Evolutionary conservation across 1,284 basidiomycete genomes (phyloP), one percentile per base, ranked within the genome.

Genomic region (Pulchroboletus neoregius): DNA sequence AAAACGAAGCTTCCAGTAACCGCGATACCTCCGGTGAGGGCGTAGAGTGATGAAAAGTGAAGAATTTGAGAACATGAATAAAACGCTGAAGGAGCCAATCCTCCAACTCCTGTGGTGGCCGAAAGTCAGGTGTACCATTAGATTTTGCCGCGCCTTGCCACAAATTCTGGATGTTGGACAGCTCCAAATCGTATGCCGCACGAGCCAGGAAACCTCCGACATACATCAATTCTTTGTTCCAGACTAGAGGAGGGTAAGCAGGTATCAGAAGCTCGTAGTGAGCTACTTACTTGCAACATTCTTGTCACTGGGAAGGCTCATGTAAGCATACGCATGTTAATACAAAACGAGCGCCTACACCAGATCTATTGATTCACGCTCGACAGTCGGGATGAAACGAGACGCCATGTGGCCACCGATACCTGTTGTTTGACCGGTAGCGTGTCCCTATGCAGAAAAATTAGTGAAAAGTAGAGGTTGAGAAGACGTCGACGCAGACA

Each of bases 311-410:
- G 10, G 50, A 43, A 32, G 6, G 16, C 12, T 15, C 15, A 15
- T 18, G 15, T 58, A 15, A 62, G 46, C 10, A 39, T 9, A 23
- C 30, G 16, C 22, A 30, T 9, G 20, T 6, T 6, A 20, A n/a
- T 15, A 33, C 9, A 30, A 28, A 34, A 37, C 4, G 9, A 30
- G 15, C 3, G 6, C 55, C 33, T 50, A 54, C 52, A 54, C 84
- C 5, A 94, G 71, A 67, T 96, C 94, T 53, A 97, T 86, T 0
- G 90, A 91, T 68, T 99, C 95, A 53, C 95, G 81, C 68, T 99
- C 95, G 2, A 99, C 95, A 0, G 95, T 99, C 1, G 94, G 93
- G 49, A 99, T 96, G 63, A 98, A 98, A 7, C 94, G 78, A 2
- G 91, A 87, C 2, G 92, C 83, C 67, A 98, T 82, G 59, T 95